phyloP scores from a whole-genome alignment of 2,329 filamentous ascomycete genomes.

The Hortaea werneckii region DNA sequence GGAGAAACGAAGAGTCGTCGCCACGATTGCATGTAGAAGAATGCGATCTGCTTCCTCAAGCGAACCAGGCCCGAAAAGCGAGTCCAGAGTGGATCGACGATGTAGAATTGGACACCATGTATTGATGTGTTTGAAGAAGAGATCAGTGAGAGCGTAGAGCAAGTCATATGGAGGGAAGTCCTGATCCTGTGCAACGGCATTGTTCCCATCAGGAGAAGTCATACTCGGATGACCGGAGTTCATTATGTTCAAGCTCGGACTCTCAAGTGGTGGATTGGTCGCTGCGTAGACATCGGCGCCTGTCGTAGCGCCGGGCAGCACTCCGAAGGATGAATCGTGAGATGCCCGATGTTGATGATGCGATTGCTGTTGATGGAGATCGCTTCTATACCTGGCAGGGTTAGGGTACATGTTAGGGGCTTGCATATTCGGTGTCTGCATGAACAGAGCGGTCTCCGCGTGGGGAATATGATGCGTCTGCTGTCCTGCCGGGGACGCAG shows the following conservation, averaged over 20 bases:
- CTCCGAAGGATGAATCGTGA: constrained; percentile 9
- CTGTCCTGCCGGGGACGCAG: constrained; percentile 4
- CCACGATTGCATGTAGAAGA: constrained; percentile 78
- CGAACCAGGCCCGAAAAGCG: constrained; percentile 65
- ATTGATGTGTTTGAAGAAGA: constrained; percentile 56
- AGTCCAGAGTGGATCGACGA: constrained; percentile 65
- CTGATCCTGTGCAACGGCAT: constrained; percentile 28
- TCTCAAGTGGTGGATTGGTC: constrained; percentile 40
- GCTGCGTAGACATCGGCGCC: constrained; percentile 20
- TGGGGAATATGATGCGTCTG: constrained; percentile 31
- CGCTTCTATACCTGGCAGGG: neutral
- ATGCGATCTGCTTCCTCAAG: constrained; percentile 75
- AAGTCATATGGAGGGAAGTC: constrained; percentile 51
- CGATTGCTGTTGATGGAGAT: constrained; percentile 7
- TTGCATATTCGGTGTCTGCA: constrained; percentile 36
- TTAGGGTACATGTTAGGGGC: constrained; percentile 29
- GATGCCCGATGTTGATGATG: constrained; percentile 14
- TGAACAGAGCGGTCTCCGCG: constrained; percentile 36
- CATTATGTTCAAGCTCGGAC: constrained; percentile 47
- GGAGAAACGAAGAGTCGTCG: constrained; percentile 76
- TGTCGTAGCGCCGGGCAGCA: constrained; percentile 4
- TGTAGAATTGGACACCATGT: constrained; percentile 81
- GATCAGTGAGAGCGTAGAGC: constrained; percentile 48
- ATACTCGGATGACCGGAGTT: constrained; percentile 8
- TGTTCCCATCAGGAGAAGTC: constrained; percentile 6